Base-by-base conservation (phyloP, 768 basidiomycete genomes). In the Asterophora parasitica region DNA sequence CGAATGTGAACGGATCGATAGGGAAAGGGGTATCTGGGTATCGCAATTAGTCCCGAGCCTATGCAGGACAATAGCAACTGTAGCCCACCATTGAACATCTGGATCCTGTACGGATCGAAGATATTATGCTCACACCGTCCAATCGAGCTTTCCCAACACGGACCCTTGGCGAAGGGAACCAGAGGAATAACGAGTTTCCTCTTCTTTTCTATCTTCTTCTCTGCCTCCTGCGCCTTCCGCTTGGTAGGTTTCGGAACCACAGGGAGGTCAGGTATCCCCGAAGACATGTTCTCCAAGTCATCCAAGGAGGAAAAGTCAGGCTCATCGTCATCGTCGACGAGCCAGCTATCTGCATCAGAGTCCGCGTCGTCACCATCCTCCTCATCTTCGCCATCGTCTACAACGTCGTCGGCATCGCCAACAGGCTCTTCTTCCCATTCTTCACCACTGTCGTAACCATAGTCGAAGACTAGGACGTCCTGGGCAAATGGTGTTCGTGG, bases 391-490 rank as follows among this genome's bases (percentile, higher is more conserved):
- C 74, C 83, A 12, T 89, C 88, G 4, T 86, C 83, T 6, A 75
- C 69, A 6, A 85, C 78, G 46, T 88, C 85, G 41, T 89, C 88
- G 42, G 85, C 90, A 9, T 81, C 88, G 17, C 84, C 90, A 3
- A 76, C 79, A 16, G 83, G 82, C 61, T 93, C 92, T 48, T 87
- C 88, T 53, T 92, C 91, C 96, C 96, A 98, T 57, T 98, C 96
- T 57, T 85, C 92, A 11, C 91, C 95, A 43, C 90, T 93, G 68
- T 99, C 94, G 60, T 94, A 91, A 4, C 79, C 78, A 63, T 98
- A 99, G 65, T 98, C 92, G 45, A 89, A 76, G 10, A 79, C 75
- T 1, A 85, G 69, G 9, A 79, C 72, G 58, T 99, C 96, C 54
- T 79, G 79, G 2, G 76, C 81, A 51, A 95, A 85, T 1, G 96